Conservation (phyloP, 2,329 filamentous ascomycete species). For the Colletotrichum liaoningense region DNA sequence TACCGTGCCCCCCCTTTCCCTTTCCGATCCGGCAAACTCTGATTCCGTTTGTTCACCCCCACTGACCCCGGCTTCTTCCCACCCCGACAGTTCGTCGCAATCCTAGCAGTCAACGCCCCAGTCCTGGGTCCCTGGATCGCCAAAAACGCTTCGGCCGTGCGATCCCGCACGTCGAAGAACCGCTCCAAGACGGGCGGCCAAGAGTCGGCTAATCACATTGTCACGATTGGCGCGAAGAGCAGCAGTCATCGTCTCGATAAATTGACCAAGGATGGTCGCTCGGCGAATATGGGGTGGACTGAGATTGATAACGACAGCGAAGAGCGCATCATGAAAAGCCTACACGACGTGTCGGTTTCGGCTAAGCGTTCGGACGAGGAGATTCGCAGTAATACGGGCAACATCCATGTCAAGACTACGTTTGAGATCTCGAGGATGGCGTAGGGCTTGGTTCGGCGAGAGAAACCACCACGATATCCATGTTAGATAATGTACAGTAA, state of each 20-base stretch:
- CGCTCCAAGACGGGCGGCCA: slow-evolving; percentile 13
- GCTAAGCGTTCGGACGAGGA: slow-evolving; percentile 23
- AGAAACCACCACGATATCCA: not conserved
- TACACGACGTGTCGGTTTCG: slow-evolving; percentile 15
- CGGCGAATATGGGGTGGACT: slow-evolving; percentile 37
- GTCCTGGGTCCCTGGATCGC: slow-evolving; percentile 41
- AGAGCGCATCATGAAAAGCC: slow-evolving; percentile 34
- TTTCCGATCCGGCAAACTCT: slow-evolving; percentile 1
- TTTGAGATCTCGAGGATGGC: slow-evolving; percentile 9
- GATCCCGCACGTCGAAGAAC: slow-evolving; percentile 29
- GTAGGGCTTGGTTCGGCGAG: too few relatives aligned
- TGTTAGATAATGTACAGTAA: not conserved
- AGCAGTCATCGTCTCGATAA: slow-evolving; percentile 34
- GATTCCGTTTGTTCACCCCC: not conserved
- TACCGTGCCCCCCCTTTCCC: not conserved
- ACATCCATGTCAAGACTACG: slow-evolving; percentile 16
- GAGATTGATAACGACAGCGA: slow-evolving; percentile 39
- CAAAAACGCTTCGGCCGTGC: slow-evolving; percentile 33
- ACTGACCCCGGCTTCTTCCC: slow-evolving; percentile 5
- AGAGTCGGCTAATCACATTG: slow-evolving; percentile 32
- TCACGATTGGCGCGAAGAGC: slow-evolving; percentile 38
- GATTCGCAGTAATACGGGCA: not conserved
- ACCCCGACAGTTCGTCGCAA: slow-evolving; percentile 39
- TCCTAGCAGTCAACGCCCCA: slow-evolving; percentile 40
- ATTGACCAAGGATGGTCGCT: slow-evolving; percentile 33